phyloP scores from a whole-genome alignment of 2,329 filamentous ascomycete genomes.

The Aspergillus sp. region DNA sequence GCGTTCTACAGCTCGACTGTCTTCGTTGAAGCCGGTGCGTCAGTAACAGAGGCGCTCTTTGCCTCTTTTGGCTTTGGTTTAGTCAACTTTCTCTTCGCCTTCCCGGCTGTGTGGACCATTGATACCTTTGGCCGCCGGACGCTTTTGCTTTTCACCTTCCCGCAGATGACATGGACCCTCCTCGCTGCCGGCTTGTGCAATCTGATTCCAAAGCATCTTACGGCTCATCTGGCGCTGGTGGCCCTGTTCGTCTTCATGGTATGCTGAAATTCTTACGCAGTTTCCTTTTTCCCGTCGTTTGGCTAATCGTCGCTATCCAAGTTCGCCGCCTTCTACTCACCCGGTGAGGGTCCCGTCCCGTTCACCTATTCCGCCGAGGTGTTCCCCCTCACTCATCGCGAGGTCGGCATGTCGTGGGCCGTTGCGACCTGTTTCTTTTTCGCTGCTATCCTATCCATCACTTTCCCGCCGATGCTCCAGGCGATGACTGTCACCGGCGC shows the following conservation, averaged over 20 bases:
- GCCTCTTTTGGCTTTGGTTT: constrained; percentile 58
- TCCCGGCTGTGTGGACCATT: constrained; percentile 56
- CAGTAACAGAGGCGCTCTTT: constrained; percentile 47
- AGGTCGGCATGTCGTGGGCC: constrained; percentile 41
- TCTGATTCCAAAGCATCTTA: constrained; percentile 39
- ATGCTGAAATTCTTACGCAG: background rate
- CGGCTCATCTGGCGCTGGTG: constrained; percentile 44
- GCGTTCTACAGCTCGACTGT: constrained; percentile 63
- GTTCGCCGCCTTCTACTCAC: constrained; percentile 56
- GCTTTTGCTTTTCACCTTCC: constrained; percentile 56
- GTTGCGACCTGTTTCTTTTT: constrained; percentile 39
- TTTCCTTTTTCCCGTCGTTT: too few species aligned
- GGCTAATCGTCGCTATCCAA: too few species aligned
- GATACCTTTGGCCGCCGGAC: constrained; percentile 57
- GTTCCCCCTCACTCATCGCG: constrained; percentile 47
- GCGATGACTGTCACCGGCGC: constrained; percentile 45
- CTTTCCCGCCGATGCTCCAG: constrained; percentile 39
- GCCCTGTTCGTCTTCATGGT: constrained; percentile 53
- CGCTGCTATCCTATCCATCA: constrained; percentile 42
- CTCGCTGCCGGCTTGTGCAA: constrained; percentile 53
- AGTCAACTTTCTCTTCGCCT: constrained; percentile 58
- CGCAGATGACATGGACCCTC: constrained; percentile 59
- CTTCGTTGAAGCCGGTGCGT: constrained; percentile 47
- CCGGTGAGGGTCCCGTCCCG: constrained; percentile 51
- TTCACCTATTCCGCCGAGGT: constrained; percentile 48